Evolutionary conservation across 2,329 filamentous ascomycete genomes (phyloP).

Genomic region (Sarocladium kiliense): DNA sequence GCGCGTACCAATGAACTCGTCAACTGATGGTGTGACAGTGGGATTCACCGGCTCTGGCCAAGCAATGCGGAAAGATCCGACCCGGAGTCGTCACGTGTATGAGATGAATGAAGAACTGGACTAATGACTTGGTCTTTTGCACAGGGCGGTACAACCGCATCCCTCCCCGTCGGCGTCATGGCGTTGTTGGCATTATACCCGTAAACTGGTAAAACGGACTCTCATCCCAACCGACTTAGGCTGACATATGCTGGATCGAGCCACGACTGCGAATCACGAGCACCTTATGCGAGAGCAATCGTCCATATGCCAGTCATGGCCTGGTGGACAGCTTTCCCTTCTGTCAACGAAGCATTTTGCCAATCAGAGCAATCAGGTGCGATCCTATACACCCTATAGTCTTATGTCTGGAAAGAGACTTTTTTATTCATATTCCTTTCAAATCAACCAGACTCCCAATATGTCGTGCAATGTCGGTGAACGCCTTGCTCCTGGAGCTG

Average conservation of each 20-base stretch:
- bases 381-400: not conserved
- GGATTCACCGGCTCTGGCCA: slow-evolving; percentile 95
- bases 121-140: slow-evolving; percentile 34
- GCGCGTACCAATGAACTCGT: not conserved
- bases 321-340: no score
- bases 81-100: slow-evolving; percentile 79
- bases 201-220: slow-evolving; percentile 2
- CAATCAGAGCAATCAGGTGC: no score
- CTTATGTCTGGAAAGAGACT: not conserved
- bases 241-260: not conserved
- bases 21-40: slow-evolving; percentile 50
- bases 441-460: slow-evolving; percentile 42
- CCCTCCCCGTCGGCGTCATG: not conserved
- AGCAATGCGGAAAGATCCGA: slow-evolving; percentile 88
- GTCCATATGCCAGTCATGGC: no score
- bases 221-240: not conserved
- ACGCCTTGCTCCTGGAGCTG: slow-evolving; percentile 66
- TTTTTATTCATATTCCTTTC: not conserved
- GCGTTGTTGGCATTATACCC: not conserved
- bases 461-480: slow-evolving; percentile 61
- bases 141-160: slow-evolving; percentile 15
- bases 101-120: slow-evolving; percentile 71
- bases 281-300: not conserved
- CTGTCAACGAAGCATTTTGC: no score
- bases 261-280: not conserved